Evolutionary conservation across 495 filamentous ascomycete genomes (phyloP), one percentile per base, ranked within the genome.

Genomic region (Corynascus novoguineensis): DNA sequence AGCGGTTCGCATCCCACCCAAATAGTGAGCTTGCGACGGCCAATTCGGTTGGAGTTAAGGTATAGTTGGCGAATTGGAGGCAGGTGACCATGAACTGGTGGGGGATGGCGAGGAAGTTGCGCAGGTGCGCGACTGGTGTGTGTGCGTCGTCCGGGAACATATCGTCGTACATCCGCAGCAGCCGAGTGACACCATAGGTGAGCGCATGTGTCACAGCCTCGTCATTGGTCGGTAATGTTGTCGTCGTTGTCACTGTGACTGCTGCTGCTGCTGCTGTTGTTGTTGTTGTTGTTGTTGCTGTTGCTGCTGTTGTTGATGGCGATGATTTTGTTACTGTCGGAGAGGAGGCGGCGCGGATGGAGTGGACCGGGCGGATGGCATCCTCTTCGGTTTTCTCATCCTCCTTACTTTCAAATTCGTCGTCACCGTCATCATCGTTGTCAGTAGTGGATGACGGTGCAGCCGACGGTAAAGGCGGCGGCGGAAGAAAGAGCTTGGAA

Each of bases 21-120:
- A n/a, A n/a, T n/a, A n/a, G n/a, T n/a, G n/a, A n/a, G n/a, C n/a
- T n/a, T n/a, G n/a, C n/a, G n/a, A n/a, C n/a, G n/a, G n/a, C n/a
- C n/a, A n/a, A n/a, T n/a, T n/a, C n/a, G n/a, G n/a, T n/a, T n/a
- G n/a, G n/a, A n/a, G n/a, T n/a, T n/a, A n/a, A n/a, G n/a, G n/a
- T 55, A 29, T 55, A 55, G 52, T 55, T 55, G 38, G 52, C 52
- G 25, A 22, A 55, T 19, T 55, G 52, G 28, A 45, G 28, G 41
- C 38, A 55, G 14, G 42, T 47, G 9, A 37, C 42, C 27, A 45
- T 46, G 29, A 55, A 55, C 29, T 55, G 52, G 17, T 45, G 52
- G 10, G 52, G 52, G 42, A 55, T 55, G 52, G 52, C 52, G 29
- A 55, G 52, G 52, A 55, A 55, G 40, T 55, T 55, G 40, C 42